phyloP scores from a whole-genome alignment of 352 stramenopile species.

The Pythium phragmitis region DNA sequence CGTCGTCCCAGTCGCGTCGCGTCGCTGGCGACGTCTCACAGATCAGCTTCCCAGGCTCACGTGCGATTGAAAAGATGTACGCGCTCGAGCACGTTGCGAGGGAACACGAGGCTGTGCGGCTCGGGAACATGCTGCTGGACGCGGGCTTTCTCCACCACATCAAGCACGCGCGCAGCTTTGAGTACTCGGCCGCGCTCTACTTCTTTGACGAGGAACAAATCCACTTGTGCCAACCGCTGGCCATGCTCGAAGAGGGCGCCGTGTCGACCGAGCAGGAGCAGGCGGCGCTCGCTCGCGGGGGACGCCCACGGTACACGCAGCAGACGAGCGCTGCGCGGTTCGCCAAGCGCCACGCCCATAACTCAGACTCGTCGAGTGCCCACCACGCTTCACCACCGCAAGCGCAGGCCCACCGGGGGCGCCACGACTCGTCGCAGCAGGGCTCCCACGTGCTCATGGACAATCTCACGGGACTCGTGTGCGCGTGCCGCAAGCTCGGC shows the following conservation, averaged over 20 bases:
- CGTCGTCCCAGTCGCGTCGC: neutral
- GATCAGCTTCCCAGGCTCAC: constrained; percentile 30
- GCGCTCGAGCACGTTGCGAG: constrained; percentile 13
- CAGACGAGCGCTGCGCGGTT: neutral
- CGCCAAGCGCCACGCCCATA: neutral
- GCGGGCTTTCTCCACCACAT: constrained; percentile 35
- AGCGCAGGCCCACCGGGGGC: neutral
- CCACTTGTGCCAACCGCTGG: constrained; percentile 28
- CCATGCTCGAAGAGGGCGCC: constrained; percentile 29
- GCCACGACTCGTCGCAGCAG: constrained; percentile 21
- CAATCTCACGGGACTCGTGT: constrained; percentile 14
- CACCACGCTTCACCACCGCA: neutral
- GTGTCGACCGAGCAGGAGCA: constrained; percentile 17
- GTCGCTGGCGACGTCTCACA: neutral
- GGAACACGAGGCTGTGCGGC: constrained; percentile 31
- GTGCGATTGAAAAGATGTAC: constrained; percentile 26
- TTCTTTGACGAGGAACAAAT: constrained; percentile 36
- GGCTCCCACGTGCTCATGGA: constrained; percentile 20
- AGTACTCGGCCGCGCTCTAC: constrained; percentile 28
- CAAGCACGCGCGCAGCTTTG: constrained; percentile 32
- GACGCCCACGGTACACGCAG: constrained; percentile 11
- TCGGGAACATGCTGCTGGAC: constrained; percentile 43
- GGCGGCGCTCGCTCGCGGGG: neutral
- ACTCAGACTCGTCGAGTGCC: constrained; percentile 9
- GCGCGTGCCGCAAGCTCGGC: constrained; percentile 32